Evolutionary conservation across 2,329 filamentous ascomycete species (phyloP).

Genomic region (Colletotrichum navitas): DNA sequence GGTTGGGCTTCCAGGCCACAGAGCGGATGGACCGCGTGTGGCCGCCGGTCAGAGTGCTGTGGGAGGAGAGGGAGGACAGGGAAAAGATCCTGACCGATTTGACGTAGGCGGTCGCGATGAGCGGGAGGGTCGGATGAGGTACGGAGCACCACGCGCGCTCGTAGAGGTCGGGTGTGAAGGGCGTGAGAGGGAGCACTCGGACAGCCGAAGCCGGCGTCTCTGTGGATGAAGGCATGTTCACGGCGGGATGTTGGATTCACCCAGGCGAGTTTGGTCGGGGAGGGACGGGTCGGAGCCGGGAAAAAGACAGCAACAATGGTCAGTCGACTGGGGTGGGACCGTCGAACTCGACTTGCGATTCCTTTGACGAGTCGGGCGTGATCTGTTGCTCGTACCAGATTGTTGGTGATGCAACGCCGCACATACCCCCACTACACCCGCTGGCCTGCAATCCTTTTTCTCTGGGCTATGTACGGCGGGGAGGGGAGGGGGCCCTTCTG

Average conservation of each 20-base stretch:
- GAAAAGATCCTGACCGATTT: slow-evolving; percentile 93
- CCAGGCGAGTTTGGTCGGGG: background rate
- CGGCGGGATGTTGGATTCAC: background rate
- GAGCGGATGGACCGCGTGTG: slow-evolving; percentile 92
- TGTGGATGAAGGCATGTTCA: slow-evolving; percentile 26
- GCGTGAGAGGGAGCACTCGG: slow-evolving; percentile 59
- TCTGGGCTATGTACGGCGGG: background rate
- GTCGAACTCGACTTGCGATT: background rate
- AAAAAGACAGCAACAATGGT: too few relatives aligned
- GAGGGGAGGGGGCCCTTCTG: background rate
- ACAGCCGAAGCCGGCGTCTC: slow-evolving; percentile 34
- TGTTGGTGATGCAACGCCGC: slow-evolving; percentile 28
- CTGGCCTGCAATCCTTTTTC: slow-evolving; percentile 13
- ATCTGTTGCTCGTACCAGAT: slow-evolving; percentile 6
- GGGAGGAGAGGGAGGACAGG: slow-evolving; percentile 81
- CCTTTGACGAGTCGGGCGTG: background rate
- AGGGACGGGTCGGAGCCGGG: background rate
- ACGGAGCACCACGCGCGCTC: slow-evolving; percentile 87
- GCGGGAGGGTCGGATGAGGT: slow-evolving; percentile 87
- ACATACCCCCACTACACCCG: slow-evolving; percentile 17
- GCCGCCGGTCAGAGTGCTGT: slow-evolving; percentile 85
- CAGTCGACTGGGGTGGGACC: background rate
- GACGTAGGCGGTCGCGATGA: slow-evolving; percentile 89
- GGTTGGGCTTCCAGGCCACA: slow-evolving; percentile 83
- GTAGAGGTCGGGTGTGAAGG: slow-evolving; percentile 69